These are phyloP conservation scores for Coniochaeta sp. DNA, from an alignment of 2,329 filamentous ascomycete genomes.

Conservation along the genomic window DNA sequence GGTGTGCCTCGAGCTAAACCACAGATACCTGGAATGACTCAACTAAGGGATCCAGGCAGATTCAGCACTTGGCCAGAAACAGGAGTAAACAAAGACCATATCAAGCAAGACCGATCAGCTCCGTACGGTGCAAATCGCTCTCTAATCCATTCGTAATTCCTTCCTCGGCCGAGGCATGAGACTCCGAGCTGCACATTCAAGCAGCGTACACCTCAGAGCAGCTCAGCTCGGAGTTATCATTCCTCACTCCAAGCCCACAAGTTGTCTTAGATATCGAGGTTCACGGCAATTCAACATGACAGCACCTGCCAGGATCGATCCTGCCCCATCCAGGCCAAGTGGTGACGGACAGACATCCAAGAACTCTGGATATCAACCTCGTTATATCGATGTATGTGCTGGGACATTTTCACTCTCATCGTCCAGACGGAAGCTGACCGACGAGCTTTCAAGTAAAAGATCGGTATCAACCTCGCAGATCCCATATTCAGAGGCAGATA, in stretches of 20 bases:
- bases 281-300: background rate
- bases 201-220: background rate
- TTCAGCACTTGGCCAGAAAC: background rate
- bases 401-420: background rate
- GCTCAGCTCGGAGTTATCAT: background rate
- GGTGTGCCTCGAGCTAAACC: background rate
- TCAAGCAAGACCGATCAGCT: background rate
- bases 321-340: background rate
- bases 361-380: conserved; percentile 29
- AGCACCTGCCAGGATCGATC: background rate
- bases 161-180: conserved; percentile 2
- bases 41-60: background rate
- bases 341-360: background rate
- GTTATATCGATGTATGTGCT: conserved; percentile 54
- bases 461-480: conserved; percentile 95
- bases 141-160: background rate
- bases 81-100: background rate
- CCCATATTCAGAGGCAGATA: conserved; percentile 82
- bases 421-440: background rate
- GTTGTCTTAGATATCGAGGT: background rate
- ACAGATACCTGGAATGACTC: background rate
- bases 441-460: conserved; percentile 32
- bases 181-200: background rate
- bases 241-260: background rate
- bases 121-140: background rate